Evolutionary conservation across 83 land plant genomes (phyloP).

Genomic region (Larix sibirica): DNA sequence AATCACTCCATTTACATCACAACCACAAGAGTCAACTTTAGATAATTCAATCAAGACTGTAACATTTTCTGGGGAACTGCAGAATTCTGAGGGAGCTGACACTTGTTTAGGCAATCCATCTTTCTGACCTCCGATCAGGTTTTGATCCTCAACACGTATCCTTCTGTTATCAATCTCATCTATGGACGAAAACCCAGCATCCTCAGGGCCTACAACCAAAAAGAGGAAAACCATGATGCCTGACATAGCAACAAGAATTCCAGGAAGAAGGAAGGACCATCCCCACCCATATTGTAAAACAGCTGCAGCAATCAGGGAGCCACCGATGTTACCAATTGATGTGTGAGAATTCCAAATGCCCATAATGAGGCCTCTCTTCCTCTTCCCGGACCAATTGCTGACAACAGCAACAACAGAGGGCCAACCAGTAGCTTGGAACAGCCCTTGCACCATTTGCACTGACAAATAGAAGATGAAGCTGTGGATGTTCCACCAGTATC

Average conservation of each 20-base stretch:
- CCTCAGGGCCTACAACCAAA: slow-evolving; percentile 61
- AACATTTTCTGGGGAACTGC: neutral
- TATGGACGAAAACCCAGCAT: slow-evolving; percentile 38
- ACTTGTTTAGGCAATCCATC: neutral
- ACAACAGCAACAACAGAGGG: slow-evolving; percentile 86
- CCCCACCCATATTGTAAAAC: slow-evolving; percentile 87
- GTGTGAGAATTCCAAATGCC: slow-evolving; percentile 92
- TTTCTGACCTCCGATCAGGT: neutral
- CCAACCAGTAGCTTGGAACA: slow-evolving; percentile 87
- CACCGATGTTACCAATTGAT: slow-evolving; percentile 68
- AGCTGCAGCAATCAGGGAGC: slow-evolving; percentile 73
- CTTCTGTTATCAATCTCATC: neutral
- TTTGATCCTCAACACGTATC: neutral
- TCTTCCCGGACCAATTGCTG: slow-evolving; percentile 81
- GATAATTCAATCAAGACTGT: slow-evolving; percentile 4
- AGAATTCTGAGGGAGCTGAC: neutral
- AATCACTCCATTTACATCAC: neutral
- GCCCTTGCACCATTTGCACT: slow-evolving; percentile 66
- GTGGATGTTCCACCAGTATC: slow-evolving; percentile 68
- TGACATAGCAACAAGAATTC: slow-evolving; percentile 41
- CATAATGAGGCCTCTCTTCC: slow-evolving; percentile 79
- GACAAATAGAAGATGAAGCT: slow-evolving; percentile 45
- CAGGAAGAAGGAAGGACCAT: slow-evolving; percentile 83
- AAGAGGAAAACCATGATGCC: slow-evolving; percentile 55
- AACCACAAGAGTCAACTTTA: neutral